Evolutionary conservation across 495 filamentous ascomycete genomes (phyloP).

Genomic region (Entonaema liquescens): DNA sequence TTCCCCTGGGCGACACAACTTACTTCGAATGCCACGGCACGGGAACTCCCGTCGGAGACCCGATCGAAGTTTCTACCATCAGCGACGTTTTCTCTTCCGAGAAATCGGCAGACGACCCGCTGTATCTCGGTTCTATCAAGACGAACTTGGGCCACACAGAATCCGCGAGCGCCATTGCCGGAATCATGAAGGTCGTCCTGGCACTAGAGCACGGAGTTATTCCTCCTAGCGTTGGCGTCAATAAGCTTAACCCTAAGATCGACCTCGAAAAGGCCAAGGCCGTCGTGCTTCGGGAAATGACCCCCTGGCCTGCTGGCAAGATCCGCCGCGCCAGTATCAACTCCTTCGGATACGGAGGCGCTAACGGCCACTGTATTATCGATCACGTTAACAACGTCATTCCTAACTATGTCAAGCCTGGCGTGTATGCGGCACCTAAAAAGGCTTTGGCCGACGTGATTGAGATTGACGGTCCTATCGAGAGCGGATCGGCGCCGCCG

Average conservation of each 20-base stretch:
- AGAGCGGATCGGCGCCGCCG: not conserved
- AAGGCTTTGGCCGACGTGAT: not conserved
- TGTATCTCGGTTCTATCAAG: constrained; percentile 35
- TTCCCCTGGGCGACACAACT: constrained; percentile 50
- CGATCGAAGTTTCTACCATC: constrained; percentile 48
- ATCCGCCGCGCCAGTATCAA: constrained; percentile 10
- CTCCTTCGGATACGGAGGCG: constrained; percentile 16
- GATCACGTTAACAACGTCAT: constrained; percentile 28
- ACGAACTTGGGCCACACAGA: constrained; percentile 56
- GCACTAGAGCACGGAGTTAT: constrained; percentile 55
- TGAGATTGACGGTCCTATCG: not conserved
- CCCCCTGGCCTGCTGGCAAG: constrained; percentile 7
- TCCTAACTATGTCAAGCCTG: constrained; percentile 17
- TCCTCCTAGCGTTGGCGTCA: constrained; percentile 50
- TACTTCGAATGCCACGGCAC: constrained; percentile 66
- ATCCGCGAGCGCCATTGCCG: constrained; percentile 50
- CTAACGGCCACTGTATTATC: constrained; percentile 22
- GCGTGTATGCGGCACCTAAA: not conserved
- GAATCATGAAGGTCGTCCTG: constrained; percentile 56
- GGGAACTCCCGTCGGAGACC: constrained; percentile 67
- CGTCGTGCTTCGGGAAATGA: not conserved
- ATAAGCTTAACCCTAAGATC: constrained; percentile 37
- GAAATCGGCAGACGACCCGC: constrained; percentile 2
- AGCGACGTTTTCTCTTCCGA: not conserved
- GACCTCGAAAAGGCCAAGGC: constrained; percentile 8